phyloP scores from a whole-genome alignment of 1,284 basidiomycete species.

The Apiotrichum gracile region DNA sequence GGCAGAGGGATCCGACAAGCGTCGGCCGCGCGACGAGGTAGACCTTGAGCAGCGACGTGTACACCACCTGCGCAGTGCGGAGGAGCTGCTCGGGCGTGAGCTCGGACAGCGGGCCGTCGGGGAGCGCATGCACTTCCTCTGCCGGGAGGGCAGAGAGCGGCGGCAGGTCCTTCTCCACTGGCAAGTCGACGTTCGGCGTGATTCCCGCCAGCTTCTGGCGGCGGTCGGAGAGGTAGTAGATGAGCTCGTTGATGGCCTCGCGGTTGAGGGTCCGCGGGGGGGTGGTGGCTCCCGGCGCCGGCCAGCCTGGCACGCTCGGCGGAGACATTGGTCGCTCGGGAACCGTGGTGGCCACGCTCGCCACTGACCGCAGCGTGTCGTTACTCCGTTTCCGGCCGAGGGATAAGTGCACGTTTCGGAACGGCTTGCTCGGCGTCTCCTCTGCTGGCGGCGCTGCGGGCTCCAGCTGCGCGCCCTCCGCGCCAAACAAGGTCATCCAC shows the following conservation, averaged over 20 bases:
- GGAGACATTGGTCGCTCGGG: neutral
- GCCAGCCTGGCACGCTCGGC: neutral
- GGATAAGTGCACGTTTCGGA: constrained; percentile 8
- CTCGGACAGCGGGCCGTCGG: constrained; percentile 62
- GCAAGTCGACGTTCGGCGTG: constrained; percentile 61
- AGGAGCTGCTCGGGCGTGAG: constrained; percentile 74
- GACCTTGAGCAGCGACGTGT: constrained; percentile 91
- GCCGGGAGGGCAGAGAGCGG: constrained; percentile 50
- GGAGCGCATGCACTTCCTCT: constrained; percentile 62
- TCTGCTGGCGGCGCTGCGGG: constrained; percentile 13
- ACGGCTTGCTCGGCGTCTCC: neutral
- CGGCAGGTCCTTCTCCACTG: constrained; percentile 42
- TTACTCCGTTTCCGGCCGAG: constrained; percentile 33
- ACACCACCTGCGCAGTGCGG: constrained; percentile 84
- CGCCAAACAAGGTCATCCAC: constrained; percentile 87
- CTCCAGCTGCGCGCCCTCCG: constrained; percentile 47
- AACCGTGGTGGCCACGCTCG: neutral
- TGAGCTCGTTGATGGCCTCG: constrained; percentile 48
- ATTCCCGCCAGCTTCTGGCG: constrained; percentile 75
- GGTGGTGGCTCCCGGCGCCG: neutral
- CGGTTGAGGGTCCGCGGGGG: constrained; percentile 18
- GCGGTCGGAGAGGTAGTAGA: constrained; percentile 65
- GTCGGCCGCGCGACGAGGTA: constrained; percentile 79
- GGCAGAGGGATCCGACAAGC: constrained; percentile 79
- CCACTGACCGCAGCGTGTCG: constrained; percentile 26